phyloP scores from a whole-genome alignment of 768 basidiomycete species.

The Porphyrellus cyaneotinctus region DNA sequence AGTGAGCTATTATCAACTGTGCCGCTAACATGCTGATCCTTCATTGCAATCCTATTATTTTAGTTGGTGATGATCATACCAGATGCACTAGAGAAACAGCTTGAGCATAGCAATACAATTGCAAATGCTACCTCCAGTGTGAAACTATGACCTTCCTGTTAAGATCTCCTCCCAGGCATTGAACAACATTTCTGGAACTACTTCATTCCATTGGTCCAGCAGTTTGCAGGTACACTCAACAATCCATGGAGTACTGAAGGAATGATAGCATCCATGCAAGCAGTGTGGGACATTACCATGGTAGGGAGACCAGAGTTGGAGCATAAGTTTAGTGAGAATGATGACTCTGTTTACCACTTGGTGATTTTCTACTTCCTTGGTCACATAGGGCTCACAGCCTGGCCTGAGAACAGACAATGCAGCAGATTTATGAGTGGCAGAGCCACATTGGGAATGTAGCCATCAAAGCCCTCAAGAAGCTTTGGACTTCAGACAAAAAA shows the following conservation, averaged over 20 bases:
- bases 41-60: not conserved
- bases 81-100: not conserved
- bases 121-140: not conserved
- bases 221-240: not conserved
- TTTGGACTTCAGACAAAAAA: not conserved
- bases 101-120: not conserved
- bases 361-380: not conserved
- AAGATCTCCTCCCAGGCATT: not conserved
- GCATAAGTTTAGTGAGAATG: not conserved
- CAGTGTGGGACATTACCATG: not conserved
- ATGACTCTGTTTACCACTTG: not conserved
- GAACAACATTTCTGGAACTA: not conserved
- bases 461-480: not conserved
- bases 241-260: not conserved
- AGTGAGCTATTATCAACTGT: not conserved
- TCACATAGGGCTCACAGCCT: not conserved
- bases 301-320: not conserved
- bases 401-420: not conserved
- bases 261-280: not conserved
- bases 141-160: not conserved
- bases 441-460: not conserved
- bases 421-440: not conserved
- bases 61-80: not conserved
- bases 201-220: not conserved
- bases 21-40: too few species aligned